A percentile compares a stretch with the other conserved stretches of the same genome.
Conservation (phyloP, 768 basidiomycete genomes). For the Trametes cinnabarina region DNA sequence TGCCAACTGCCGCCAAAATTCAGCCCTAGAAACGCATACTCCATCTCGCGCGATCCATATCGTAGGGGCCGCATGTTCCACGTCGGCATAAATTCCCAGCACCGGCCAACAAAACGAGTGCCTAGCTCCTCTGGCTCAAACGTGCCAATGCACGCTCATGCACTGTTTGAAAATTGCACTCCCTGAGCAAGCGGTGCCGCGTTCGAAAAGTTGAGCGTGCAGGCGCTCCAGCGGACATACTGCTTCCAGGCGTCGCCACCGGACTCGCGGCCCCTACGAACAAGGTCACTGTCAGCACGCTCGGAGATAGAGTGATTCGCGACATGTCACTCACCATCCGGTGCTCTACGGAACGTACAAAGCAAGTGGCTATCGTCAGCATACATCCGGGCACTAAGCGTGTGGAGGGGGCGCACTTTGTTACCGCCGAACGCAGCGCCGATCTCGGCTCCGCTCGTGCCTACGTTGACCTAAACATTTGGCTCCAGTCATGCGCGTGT, state of each 20-base stretch:
- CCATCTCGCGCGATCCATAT: too few relatives aligned
- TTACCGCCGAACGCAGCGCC: conserved; percentile 93
- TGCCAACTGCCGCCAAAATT: too few relatives aligned
- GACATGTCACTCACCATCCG: conserved; percentile 58
- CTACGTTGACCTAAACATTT: conserved; percentile 57
- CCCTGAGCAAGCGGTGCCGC: conserved; percentile 91
- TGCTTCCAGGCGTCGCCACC: conserved; percentile 99
- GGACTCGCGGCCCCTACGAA: conserved; percentile 84
- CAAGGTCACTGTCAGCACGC: neutral
- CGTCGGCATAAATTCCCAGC: too few relatives aligned
- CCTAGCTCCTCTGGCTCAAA: too few relatives aligned
- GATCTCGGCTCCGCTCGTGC: conserved; percentile 70
- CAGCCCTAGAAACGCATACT: too few relatives aligned
- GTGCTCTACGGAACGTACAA: conserved; percentile 53
- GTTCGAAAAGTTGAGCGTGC: conserved; percentile 91
- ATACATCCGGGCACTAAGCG: neutral
- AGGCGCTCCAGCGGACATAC: conserved; percentile 89
- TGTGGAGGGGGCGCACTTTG: conserved; percentile 53
- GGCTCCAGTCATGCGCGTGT: neutral
- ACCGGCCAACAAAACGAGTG: too few relatives aligned
- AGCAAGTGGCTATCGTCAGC: neutral
- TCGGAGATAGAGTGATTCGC: neutral
- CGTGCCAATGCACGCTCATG: neutral
- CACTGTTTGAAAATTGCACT: conserved; percentile 62
- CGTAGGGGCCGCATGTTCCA: too few relatives aligned